Percentiles rank a stretch among this genome's conserved stretches.
Conservation (phyloP, 768 basidiomycete genomes). For the Rhodotorula toruloides region DNA sequence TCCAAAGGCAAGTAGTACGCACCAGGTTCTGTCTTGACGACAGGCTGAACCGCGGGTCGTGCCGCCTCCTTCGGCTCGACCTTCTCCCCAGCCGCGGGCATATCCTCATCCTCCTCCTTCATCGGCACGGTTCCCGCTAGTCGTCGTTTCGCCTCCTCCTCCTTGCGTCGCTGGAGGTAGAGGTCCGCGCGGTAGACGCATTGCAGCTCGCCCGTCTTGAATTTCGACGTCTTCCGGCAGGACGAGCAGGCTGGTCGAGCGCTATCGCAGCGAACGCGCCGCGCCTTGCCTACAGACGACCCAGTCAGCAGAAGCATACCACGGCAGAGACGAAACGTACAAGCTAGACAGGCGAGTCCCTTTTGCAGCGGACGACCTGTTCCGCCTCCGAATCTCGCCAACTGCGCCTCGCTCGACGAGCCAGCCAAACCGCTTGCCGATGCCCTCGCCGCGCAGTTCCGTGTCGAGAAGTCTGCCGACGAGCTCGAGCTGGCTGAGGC, state of each 20-base stretch:
- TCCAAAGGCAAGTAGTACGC: too few species aligned
- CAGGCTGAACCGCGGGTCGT: too few species aligned
- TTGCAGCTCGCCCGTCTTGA: not conserved
- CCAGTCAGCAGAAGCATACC: not conserved
- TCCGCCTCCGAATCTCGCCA: not conserved
- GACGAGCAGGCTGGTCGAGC: conserved; percentile 16
- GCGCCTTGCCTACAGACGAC: conserved; percentile 9
- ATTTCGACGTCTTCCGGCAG: conserved; percentile 4
- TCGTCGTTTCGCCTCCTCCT: not conserved
- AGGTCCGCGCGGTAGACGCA: conserved; percentile 20
- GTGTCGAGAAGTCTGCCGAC: too few species aligned
- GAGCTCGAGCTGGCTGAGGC: too few species aligned
- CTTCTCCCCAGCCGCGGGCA: not conserved
- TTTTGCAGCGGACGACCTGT: conserved; percentile 18
- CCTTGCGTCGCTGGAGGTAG: not conserved
- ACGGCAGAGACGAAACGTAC: conserved; percentile 9
- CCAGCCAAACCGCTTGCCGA: not conserved
- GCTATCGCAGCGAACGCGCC: conserved; percentile 30
- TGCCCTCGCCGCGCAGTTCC: not conserved
- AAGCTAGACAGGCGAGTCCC: conserved; percentile 28
- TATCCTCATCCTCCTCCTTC: not conserved
- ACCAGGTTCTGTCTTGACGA: too few species aligned
- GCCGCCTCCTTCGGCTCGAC: too few species aligned
- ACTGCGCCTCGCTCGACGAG: not conserved
- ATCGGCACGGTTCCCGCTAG: not conserved